Evolutionary conservation across 2,329 filamentous ascomycete species (phyloP).

Genomic region (Verruconis gallopava): DNA sequence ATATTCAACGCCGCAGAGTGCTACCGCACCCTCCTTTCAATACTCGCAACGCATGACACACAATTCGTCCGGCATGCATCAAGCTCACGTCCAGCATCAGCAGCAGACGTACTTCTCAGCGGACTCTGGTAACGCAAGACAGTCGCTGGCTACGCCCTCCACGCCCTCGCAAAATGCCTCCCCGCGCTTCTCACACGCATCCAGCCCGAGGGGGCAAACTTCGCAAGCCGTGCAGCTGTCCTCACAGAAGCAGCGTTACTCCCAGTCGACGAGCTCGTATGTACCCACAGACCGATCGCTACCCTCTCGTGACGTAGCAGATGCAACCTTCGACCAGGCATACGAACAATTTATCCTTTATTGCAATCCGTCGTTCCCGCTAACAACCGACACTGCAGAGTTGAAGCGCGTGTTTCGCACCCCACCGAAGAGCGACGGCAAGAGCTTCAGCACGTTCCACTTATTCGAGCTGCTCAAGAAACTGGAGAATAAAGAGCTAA

Average conservation of each 20-base stretch:
- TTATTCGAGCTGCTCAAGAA: slow-evolving; percentile 68
- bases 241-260: slow-evolving; percentile 23
- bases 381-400: slow-evolving; percentile 55
- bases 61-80: neutral
- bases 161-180: slow-evolving; percentile 24
- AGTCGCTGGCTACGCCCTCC: slow-evolving; percentile 18
- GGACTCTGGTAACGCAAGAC: neutral
- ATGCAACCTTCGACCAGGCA: slow-evolving; percentile 62
- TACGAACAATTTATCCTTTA: slow-evolving; percentile 79
- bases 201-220: neutral
- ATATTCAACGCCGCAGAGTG: neutral
- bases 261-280: slow-evolving; percentile 19
- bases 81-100: neutral
- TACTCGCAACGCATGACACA: slow-evolving; percentile 1
- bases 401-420: slow-evolving; percentile 64
- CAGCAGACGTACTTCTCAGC: slow-evolving; percentile 6
- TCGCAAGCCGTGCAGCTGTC: slow-evolving; percentile 10
- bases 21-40: neutral
- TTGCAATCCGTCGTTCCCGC: slow-evolving; percentile 71
- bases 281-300: slow-evolving; percentile 39
- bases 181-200: slow-evolving; percentile 22
- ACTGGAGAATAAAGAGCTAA: slow-evolving; percentile 71
- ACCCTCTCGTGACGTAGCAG: slow-evolving; percentile 55
- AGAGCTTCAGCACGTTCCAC: slow-evolving; percentile 65
- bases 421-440: slow-evolving; percentile 77